phyloP scores from a whole-genome alignment of 2,329 filamentous ascomycete species.

The Cladophialophora immunda region DNA sequence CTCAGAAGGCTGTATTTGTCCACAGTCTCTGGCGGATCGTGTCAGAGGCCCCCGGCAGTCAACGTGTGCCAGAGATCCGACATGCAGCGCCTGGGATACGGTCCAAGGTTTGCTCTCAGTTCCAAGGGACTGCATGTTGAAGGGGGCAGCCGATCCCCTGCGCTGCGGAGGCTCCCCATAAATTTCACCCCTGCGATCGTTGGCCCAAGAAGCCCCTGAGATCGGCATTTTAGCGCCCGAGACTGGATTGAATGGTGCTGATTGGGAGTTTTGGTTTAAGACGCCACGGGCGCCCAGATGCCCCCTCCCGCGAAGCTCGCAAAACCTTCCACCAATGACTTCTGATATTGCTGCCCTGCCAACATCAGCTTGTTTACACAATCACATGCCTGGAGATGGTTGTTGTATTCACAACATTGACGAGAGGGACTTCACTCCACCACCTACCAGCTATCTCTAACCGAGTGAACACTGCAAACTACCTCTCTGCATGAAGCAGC shows the following conservation, averaged over 20 bases:
- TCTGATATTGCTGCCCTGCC: slow-evolving; percentile 16
- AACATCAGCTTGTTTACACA: slow-evolving; percentile 14
- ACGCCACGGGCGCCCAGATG: no score
- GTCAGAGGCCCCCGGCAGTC: background rate
- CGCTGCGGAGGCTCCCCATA: background rate
- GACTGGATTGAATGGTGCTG: slow-evolving; percentile 5
- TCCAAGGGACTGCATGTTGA: background rate
- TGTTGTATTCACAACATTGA: background rate
- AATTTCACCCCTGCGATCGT: slow-evolving; percentile 10
- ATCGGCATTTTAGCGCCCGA: slow-evolving; percentile 10
- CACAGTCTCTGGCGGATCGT: background rate
- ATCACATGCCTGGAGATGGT: slow-evolving; percentile 1
- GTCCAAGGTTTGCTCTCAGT: background rate
- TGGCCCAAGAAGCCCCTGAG: slow-evolving; percentile 7
- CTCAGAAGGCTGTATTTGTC: background rate
- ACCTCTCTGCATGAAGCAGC: background rate
- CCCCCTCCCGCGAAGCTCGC: slow-evolving; percentile 4
- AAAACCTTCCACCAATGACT: slow-evolving; percentile 13
- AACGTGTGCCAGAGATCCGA: background rate
- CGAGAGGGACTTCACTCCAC: background rate
- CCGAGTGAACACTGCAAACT: background rate
- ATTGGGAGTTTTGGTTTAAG: slow-evolving; percentile 3
- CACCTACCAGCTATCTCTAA: background rate
- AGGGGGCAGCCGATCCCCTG: background rate
- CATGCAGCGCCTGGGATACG: background rate